Evolutionary conservation across 768 basidiomycete genomes (phyloP).

Genomic region (Dentipellis sp.): DNA sequence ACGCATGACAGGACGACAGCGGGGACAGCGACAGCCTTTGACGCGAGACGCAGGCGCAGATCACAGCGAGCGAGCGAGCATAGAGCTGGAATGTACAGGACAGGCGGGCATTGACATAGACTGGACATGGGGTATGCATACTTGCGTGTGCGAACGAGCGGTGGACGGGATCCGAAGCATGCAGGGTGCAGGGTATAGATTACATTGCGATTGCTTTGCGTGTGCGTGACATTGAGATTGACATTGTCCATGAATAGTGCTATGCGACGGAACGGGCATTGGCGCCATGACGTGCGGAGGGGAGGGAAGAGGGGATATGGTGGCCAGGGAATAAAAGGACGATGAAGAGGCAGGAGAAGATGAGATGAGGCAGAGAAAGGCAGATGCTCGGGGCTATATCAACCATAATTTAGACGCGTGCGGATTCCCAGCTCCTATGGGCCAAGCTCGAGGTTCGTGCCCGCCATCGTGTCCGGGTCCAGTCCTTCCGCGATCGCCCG

Average conservation of each 20-base stretch:
- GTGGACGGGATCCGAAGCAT: background rate
- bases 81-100: background rate
- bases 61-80: background rate
- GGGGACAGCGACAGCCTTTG: background rate
- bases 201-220: background rate
- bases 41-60: too few relatives aligned
- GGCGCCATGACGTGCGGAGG: background rate
- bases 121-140: background rate
- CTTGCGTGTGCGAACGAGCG: background rate
- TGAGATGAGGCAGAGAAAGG: too few relatives aligned
- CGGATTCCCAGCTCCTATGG: background rate
- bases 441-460: background rate
- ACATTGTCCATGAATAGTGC: too few relatives aligned
- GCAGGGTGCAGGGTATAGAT: background rate
- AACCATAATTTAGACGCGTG: too few relatives aligned
- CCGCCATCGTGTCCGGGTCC: conserved; percentile 12
- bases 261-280: too few relatives aligned
- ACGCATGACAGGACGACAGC: background rate
- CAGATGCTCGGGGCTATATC: too few relatives aligned
- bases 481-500: conserved; percentile 14
- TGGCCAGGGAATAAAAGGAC: background rate
- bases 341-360: background rate
- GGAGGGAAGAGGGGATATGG: background rate
- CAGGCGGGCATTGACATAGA: background rate
- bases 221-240: too few relatives aligned